phyloP scores from a whole-genome alignment of 495 filamentous ascomycete species.

The Ramalina intermedia region DNA sequence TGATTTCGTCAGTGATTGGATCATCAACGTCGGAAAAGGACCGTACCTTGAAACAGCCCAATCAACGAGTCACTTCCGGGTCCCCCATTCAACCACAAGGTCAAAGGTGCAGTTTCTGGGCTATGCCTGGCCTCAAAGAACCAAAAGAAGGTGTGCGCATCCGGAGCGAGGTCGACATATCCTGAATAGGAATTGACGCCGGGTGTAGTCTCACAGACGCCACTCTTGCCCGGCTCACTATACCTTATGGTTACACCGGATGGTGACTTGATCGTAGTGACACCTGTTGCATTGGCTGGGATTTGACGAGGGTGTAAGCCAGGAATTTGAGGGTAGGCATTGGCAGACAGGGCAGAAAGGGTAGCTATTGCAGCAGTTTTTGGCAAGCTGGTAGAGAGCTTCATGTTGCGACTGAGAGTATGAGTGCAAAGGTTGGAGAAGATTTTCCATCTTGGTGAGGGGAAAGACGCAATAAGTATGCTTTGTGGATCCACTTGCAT shows the following conservation, averaged over 20 bases:
- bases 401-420: too few species aligned
- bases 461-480: too few species aligned
- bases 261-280: constrained; percentile 44
- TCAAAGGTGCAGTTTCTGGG: constrained; percentile 40
- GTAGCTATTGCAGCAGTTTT: neutral
- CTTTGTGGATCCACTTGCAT: too few species aligned
- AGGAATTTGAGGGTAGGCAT: constrained; percentile 14
- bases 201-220: constrained; percentile 52
- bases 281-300: constrained; percentile 34
- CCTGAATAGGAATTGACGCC: constrained; percentile 51
- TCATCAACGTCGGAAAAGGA: neutral
- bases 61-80: constrained; percentile 50
- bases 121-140: constrained; percentile 48
- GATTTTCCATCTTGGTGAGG: too few species aligned
- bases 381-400: too few species aligned
- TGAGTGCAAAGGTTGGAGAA: too few species aligned
- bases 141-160: constrained; percentile 55
- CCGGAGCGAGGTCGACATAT: constrained; percentile 46
- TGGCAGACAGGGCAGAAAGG: neutral
- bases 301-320: constrained; percentile 24
- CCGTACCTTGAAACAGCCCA: constrained; percentile 51
- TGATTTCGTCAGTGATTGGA: constrained; percentile 21
- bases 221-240: constrained; percentile 38
- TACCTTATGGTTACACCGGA: constrained; percentile 38
- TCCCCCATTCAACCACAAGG: constrained; percentile 52